Percentiles rank a stretch among this genome's conserved stretches.
These are phyloP conservation scores for Hypoxylon perforatum DNA, from an alignment of 495 filamentous ascomycete genomes.

Conservation along the genomic window DNA sequence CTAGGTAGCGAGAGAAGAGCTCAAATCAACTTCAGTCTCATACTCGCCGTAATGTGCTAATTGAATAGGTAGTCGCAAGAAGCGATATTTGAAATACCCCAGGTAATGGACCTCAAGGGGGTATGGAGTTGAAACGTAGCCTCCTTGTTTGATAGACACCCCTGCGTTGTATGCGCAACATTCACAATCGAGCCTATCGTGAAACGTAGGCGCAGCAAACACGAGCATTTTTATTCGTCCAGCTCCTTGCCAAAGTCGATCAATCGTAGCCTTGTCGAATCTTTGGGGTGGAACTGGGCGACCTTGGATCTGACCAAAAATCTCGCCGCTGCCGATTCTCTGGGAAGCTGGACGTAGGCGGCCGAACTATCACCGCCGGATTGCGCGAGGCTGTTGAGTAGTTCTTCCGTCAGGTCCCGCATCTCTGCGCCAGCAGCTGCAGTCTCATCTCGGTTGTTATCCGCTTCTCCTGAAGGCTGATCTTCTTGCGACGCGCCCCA, in stretches of 20 bases:
- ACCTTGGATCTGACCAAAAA: slow-evolving; percentile 88
- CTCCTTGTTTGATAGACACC: slow-evolving; percentile 25
- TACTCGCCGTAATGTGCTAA: no score
- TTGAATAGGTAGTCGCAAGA: slow-evolving; percentile 1
- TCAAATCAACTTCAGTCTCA: no score
- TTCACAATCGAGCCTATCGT: slow-evolving; percentile 1
- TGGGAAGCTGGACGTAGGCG: slow-evolving; percentile 74
- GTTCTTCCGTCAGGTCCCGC: slow-evolving; percentile 70
- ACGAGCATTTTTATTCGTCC: slow-evolving; percentile 62
- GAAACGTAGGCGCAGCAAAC: slow-evolving; percentile 2
- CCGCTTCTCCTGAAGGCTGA: slow-evolving; percentile 37
- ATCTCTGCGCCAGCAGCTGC: slow-evolving; percentile 74
- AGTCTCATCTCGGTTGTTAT: slow-evolving; percentile 62
- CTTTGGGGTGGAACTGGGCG: slow-evolving; percentile 86
- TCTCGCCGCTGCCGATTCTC: slow-evolving; percentile 82
- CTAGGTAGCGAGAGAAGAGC: no score
- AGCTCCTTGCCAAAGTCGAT: slow-evolving; percentile 87
- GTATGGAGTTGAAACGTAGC: slow-evolving; percentile 2
- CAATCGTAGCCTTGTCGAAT: slow-evolving; percentile 78
- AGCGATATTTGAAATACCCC: neutral
- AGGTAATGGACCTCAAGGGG: neutral
- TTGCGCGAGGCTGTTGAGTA: slow-evolving; percentile 71
- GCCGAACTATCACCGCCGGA: slow-evolving; percentile 63
- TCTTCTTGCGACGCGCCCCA: slow-evolving; percentile 61
- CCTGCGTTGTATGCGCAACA: slow-evolving; percentile 1